These are phyloP conservation scores for Aspergillus baeticus DNA, from an alignment of 495 filamentous ascomycete genomes.

Conservation along the genomic window DNA sequence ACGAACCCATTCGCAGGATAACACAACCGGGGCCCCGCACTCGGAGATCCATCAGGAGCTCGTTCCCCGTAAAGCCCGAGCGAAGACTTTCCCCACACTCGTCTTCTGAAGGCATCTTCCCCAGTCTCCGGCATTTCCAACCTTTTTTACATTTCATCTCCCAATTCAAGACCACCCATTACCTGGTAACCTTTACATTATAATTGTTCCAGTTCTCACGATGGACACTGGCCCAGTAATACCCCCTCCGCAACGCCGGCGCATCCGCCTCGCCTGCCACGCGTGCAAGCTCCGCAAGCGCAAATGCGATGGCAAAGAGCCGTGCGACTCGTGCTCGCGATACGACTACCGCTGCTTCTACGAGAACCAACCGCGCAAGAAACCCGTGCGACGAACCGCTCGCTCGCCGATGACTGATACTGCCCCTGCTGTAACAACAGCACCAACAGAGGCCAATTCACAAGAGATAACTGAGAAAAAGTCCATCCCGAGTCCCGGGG, in stretches of 20 bases:
- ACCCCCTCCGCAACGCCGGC: not conserved
- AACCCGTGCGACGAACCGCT: not conserved
- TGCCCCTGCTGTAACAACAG: not conserved
- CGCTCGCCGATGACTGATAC: not conserved
- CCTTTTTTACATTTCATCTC: too few species aligned
- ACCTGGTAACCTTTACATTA: too few species aligned
- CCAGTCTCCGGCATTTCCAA: too few species aligned
- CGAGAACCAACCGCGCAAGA: constrained; percentile 8
- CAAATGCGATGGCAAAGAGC: constrained; percentile 45
- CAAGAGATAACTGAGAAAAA: not conserved
- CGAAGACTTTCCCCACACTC: too few species aligned
- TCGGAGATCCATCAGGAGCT: too few species aligned
- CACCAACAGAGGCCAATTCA: not conserved
- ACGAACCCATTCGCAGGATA: too few species aligned
- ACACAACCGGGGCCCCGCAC: too few species aligned
- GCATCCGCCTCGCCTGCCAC: constrained; percentile 32
- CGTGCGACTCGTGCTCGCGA: constrained; percentile 42
- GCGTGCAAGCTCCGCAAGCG: constrained; percentile 48
- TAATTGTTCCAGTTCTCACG: too few species aligned
- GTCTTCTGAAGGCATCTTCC: too few species aligned
- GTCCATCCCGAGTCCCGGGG: not conserved
- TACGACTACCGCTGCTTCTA: constrained; percentile 49
- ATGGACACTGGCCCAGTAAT: not conserved
- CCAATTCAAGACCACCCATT: too few species aligned
- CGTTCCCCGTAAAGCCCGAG: too few species aligned